phyloP scores from a whole-genome alignment of 2,329 filamentous ascomycete species.

The Coniochaeta sp. region DNA sequence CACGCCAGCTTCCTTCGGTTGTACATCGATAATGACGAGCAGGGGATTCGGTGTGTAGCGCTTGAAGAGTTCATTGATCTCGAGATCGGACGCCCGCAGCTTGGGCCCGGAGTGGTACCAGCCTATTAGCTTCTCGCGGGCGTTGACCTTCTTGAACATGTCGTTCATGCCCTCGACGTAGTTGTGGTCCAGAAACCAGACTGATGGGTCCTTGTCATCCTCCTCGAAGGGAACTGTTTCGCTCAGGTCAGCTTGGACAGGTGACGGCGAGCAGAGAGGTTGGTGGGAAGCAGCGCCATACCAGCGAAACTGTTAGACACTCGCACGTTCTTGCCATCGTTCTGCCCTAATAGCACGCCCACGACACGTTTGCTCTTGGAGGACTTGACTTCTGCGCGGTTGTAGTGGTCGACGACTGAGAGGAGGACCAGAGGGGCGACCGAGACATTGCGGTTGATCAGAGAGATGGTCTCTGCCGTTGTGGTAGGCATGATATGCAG shows the following conservation, averaged over 20 bases:
- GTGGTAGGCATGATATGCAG: conserved; percentile 71
- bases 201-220: conserved; percentile 95
- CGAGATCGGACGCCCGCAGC: conserved; percentile 88
- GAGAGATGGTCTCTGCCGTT: conserved; percentile 90
- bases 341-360: conserved; percentile 89
- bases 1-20: conserved; percentile 95
- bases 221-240: conserved; percentile 88
- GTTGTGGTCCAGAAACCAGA: conserved; percentile 99
- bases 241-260: conserved; percentile 6
- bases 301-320: conserved; percentile 99
- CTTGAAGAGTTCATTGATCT: conserved; percentile 99
- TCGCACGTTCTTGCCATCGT: conserved; percentile 90
- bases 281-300: conserved; percentile 39
- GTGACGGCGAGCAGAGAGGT: conserved; percentile 3
- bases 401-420: conserved; percentile 97
- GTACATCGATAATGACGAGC: conserved; percentile 95
- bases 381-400: conserved; percentile 81
- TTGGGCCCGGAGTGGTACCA: conserved; percentile 99
- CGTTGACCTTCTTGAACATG: conserved; percentile 99
- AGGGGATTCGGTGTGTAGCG: conserved; percentile 95
- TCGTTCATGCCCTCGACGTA: conserved; percentile 99
- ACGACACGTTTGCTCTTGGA: conserved; percentile 80
- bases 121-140: conserved; percentile 95
- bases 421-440: conserved; percentile 97
- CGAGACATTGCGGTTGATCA: conserved; percentile 90